phyloP scores from a whole-genome alignment of 306 rosid species.

The Lotus japonicus region DNA sequence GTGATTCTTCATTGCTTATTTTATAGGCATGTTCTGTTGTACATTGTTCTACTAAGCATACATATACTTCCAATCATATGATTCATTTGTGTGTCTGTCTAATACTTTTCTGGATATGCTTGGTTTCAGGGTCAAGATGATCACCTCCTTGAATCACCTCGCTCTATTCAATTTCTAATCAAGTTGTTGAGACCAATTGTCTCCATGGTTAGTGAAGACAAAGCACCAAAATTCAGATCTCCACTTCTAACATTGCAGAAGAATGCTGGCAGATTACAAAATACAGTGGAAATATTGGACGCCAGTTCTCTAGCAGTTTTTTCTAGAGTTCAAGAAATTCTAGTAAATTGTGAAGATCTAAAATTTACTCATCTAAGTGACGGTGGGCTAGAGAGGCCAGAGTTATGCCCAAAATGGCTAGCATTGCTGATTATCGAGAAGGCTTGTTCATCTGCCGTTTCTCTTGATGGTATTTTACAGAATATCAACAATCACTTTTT shows the following conservation, averaged over 20 bases:
- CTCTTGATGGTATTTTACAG: constrained; percentile 67
- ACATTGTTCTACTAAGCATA: no score
- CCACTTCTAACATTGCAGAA: constrained; percentile 39
- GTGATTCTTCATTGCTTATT: no score
- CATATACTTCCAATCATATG: no score
- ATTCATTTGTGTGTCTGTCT: no score
- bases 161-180: constrained; percentile 53
- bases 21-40: no score
- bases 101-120: background rate
- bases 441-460: constrained; percentile 81
- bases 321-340: constrained; percentile 72
- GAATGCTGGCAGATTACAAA: background rate
- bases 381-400: constrained; percentile 46
- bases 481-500: background rate
- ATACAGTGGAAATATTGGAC: background rate
- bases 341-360: constrained; percentile 72
- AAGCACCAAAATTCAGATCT: constrained; percentile 56
- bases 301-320: constrained; percentile 39
- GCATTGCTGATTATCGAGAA: constrained; percentile 81
- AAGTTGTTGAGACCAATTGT: constrained; percentile 71
- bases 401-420: constrained; percentile 85
- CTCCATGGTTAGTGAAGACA: constrained; percentile 48
- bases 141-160: constrained; percentile 70
- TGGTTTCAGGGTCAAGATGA: constrained; percentile 84
- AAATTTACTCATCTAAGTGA: constrained; percentile 36